phyloP scores from a whole-genome alignment of 371 early-diverging fungal species.

The Coemansia sp. region DNA sequence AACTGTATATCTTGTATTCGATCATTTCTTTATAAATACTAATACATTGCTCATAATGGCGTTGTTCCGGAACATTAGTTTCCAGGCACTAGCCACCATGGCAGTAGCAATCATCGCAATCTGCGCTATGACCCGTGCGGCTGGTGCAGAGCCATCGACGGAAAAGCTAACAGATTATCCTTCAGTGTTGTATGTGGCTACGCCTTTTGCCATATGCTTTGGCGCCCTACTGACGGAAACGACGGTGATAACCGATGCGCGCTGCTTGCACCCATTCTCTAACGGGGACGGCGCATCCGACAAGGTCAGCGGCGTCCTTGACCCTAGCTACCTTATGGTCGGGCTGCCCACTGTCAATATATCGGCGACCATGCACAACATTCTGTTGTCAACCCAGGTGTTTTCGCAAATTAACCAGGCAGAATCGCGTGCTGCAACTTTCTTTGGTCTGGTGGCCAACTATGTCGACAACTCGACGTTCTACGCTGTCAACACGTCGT shows the following conservation, averaged over 20 bases:
- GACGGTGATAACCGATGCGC: slow-evolving; percentile 45
- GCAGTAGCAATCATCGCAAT: neutral
- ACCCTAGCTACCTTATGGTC: slow-evolving; percentile 42
- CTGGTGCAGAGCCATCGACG: slow-evolving; percentile 11
- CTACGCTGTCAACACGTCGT: slow-evolving; percentile 32
- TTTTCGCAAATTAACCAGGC: slow-evolving; percentile 29
- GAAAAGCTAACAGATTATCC: slow-evolving; percentile 35
- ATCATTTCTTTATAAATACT: neutral
- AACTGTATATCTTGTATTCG: neutral
- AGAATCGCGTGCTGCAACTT: slow-evolving; percentile 31
- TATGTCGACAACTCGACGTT: slow-evolving; percentile 46
- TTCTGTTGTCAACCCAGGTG: slow-evolving; percentile 41
- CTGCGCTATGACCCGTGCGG: slow-evolving; percentile 3
- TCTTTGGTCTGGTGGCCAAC: slow-evolving; percentile 34
- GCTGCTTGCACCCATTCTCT: slow-evolving; percentile 47
- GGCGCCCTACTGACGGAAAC: slow-evolving; percentile 40
- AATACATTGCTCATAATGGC: neutral
- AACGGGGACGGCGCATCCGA: slow-evolving; percentile 27
- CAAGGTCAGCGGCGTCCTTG: slow-evolving; percentile 29
- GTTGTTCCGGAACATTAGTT: neutral
- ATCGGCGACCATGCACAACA: slow-evolving; percentile 41
- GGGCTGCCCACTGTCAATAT: slow-evolving; percentile 36
- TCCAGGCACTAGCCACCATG: neutral
- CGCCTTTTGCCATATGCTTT: slow-evolving; percentile 42
- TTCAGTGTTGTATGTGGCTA: slow-evolving; percentile 42